phyloP scores from a whole-genome alignment of 352 stramenopile species.

The Phytophthora melonis region DNA sequence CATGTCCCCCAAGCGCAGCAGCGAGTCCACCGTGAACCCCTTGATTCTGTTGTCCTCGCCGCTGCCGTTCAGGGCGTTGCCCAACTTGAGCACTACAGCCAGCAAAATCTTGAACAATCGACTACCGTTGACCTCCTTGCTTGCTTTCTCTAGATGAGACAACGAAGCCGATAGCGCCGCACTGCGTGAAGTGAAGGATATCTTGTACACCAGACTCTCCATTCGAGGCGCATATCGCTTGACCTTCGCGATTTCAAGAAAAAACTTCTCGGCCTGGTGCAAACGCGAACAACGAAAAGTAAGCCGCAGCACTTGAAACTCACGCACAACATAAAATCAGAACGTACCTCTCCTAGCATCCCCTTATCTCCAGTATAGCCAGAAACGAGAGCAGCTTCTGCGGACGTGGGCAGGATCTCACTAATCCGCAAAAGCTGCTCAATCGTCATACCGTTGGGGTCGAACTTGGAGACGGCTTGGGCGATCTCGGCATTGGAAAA shows the following conservation, averaged over 20 bases:
- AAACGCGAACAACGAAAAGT: no score
- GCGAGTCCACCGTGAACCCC: constrained; percentile 96
- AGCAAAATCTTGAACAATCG: constrained; percentile 94
- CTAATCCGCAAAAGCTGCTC: constrained; percentile 90
- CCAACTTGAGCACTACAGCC: constrained; percentile 97
- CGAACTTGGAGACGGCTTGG: constrained; percentile 73
- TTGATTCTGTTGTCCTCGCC: constrained; percentile 90
- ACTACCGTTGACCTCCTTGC: constrained; percentile 94
- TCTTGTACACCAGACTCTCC: constrained; percentile 85
- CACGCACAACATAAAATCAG: not conserved
- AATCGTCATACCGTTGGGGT: constrained; percentile 66
- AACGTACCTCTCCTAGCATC: constrained; percentile 72
- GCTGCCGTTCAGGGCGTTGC: constrained; percentile 96
- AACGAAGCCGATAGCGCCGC: constrained; percentile 89
- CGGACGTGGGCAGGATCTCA: constrained; percentile 94
- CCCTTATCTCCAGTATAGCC: constrained; percentile 79
- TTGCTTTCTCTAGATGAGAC: constrained; percentile 88
- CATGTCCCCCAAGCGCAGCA: constrained; percentile 93
- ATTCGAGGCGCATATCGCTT: constrained; percentile 71
- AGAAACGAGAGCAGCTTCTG: constrained; percentile 90
- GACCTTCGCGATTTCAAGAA: constrained; percentile 87
- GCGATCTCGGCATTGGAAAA: constrained; percentile 92
- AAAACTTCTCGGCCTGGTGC: constrained; percentile 85
- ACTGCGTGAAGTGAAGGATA: constrained; percentile 75
- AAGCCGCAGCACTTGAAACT: no score